Base-by-base conservation (phyloP, 148 eudicot species). In the Silene conica region DNA sequence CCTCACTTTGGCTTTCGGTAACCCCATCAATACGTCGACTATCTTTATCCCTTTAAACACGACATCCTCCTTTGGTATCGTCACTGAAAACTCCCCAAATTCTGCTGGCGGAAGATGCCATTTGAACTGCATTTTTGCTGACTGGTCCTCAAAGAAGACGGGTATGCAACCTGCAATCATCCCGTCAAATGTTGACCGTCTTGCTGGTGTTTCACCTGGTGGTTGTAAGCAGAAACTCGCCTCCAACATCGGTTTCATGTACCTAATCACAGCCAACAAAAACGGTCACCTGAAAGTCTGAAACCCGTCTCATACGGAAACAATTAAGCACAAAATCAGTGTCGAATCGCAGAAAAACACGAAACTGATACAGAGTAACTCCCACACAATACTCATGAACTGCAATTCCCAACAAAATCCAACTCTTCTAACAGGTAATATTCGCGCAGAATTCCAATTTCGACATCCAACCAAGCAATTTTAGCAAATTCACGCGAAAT, bases 81-180 rank as follows among this genome's bases (percentile, higher is more conserved):
- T 82, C 31, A 95, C 93, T 0, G 96, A 92, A 55, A 95, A 92
- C 64, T 87, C 88, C 0, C 58, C 82, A 41, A 82, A 95, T 61
- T 80, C 79, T 0, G 77, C 83, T 61, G 79, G 86, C 3, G 88
- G 89, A 71, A 95, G 74, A 80, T 95, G 97, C 98, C 98, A 95
- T 11, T 66, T 63, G 58, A 86, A 92, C 76, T 95, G 98, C 1
- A 52, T 76, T 63, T 63, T 88, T 0, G 98, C 97, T 0, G 97
- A 79, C 54, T 84, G 79, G 11, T 95, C 96, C 83, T 95, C 98
- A 8, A 95, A 95, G 78, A 95, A 92, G 0, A 95, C 98, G 0
- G 98, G 98, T 19, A 95, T 95, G 58, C 98, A 95, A 0, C 98
- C 98, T 0, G 97, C 97, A 0, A 92, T 7, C 19, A 95, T 86